Evolutionary conservation across 345 rosid species (phyloP).

Genomic region (Fremontodendron californicum): DNA sequence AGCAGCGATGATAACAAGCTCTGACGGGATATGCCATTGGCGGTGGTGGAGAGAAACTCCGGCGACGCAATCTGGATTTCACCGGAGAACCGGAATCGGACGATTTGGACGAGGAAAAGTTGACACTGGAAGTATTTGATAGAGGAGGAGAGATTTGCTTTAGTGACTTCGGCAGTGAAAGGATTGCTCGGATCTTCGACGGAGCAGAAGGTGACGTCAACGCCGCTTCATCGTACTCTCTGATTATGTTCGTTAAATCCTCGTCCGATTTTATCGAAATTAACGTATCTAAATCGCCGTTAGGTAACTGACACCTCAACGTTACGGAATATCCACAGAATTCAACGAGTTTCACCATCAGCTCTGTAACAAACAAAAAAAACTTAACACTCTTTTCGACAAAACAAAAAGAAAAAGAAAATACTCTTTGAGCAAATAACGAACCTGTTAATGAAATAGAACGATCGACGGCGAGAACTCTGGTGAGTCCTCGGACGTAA

Average conservation of each 20-base stretch:
- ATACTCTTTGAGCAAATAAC: background rate
- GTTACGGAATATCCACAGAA: constrained; percentile 41
- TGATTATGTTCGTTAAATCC: constrained; percentile 50
- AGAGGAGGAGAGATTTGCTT: constrained; percentile 47
- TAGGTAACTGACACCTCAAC: constrained; percentile 65
- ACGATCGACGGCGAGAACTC: constrained; percentile 73
- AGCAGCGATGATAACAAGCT: constrained; percentile 23
- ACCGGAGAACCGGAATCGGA: constrained; percentile 23
- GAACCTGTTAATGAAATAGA: constrained; percentile 62
- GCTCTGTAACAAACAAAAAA: constrained; percentile 28
- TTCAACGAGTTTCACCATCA: constrained; percentile 34
- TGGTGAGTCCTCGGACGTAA: constrained; percentile 75
- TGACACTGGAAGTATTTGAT: constrained; percentile 36
- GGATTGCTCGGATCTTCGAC: constrained; percentile 50
- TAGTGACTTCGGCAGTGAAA: constrained; percentile 40
- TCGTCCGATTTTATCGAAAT: constrained; percentile 76
- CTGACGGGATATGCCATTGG: constrained; percentile 24
- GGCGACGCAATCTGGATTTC: constrained; percentile 7
- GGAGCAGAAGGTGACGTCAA: background rate
- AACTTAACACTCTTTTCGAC: background rate
- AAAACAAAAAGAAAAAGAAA: background rate
- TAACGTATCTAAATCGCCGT: constrained; percentile 78
- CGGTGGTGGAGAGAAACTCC: constrained; percentile 21
- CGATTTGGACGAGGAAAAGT: constrained; percentile 25
- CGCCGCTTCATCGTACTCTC: constrained; percentile 39